Conservation (phyloP, 257 asterid species). For the Agastache rugosa region DNA sequence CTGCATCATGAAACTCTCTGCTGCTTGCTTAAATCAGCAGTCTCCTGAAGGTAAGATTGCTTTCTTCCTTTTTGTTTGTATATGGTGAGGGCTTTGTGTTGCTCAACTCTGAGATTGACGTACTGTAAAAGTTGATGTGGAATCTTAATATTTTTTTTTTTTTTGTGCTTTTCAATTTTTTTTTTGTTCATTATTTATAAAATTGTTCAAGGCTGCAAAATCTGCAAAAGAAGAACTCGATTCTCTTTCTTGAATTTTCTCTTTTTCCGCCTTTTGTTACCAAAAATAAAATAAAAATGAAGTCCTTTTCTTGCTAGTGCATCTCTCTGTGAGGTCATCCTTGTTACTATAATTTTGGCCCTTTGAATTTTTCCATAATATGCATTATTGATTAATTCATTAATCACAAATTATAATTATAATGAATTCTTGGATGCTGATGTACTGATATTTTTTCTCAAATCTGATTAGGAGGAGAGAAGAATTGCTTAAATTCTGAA, state of each 20-base stretch:
- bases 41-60: conserved; percentile 64
- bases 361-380: background rate
- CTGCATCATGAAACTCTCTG: conserved; percentile 67
- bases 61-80: conserved; percentile 15
- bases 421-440: background rate
- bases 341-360: conserved; percentile 17
- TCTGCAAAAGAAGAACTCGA: conserved; percentile 27
- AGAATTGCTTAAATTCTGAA: conserved; percentile 69
- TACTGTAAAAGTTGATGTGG: conserved; percentile 24
- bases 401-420: background rate
- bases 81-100: background rate
- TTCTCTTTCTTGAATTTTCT: conserved; percentile 28
- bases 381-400: conserved; percentile 1
- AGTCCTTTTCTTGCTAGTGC: background rate
- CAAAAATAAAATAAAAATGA: background rate
- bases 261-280: background rate
- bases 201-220: conserved; percentile 21
- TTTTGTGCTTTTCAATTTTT: background rate
- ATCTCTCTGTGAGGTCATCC: background rate
- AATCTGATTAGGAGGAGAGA: conserved; percentile 50
- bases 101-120: background rate
- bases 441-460: conserved; percentile 24
- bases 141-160: conserved; percentile 14
- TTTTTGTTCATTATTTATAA: background rate
- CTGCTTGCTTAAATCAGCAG: conserved; percentile 57